Percentiles rank a stretch among this genome's conserved stretches.
These are phyloP conservation scores for Passalora sequoiae DNA, from an alignment of 2,329 filamentous ascomycete species.

Conservation along the genomic window DNA sequence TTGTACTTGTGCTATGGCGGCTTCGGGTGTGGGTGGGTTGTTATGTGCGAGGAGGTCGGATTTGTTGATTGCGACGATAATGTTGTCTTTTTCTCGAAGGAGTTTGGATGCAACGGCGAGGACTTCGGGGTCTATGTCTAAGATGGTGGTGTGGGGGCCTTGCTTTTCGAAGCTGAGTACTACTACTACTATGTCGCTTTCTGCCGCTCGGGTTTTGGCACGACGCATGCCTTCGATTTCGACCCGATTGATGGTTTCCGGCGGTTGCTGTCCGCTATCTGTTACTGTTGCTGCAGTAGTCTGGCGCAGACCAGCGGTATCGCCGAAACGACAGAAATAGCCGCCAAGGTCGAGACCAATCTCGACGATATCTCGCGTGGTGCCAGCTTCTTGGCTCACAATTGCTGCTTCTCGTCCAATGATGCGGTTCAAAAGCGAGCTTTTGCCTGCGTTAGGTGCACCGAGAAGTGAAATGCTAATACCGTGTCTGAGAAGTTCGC, in stretches of 20 bases:
- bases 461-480: slow-evolving; percentile 83
- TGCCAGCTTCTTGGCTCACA: slow-evolving; percentile 86
- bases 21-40: slow-evolving; percentile 6
- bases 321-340: slow-evolving; percentile 88
- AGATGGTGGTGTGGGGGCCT: slow-evolving; percentile 2
- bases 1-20: slow-evolving; percentile 31
- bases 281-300: slow-evolving; percentile 2
- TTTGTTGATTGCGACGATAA: slow-evolving; percentile 60
- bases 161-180: slow-evolving; percentile 65
- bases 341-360: slow-evolving; percentile 83
- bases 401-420: slow-evolving; percentile 93
- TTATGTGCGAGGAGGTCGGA: no score
- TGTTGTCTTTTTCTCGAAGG: slow-evolving; percentile 45
- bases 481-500: slow-evolving; percentile 76
- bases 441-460: slow-evolving; percentile 91
- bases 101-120: slow-evolving; percentile 50
- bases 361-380: slow-evolving; percentile 90
- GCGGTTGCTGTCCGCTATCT: slow-evolving; percentile 8
- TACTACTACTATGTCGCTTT: slow-evolving; percentile 80
- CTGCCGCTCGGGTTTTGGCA: slow-evolving; percentile 71
- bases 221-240: slow-evolving; percentile 88
- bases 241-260: slow-evolving; percentile 59
- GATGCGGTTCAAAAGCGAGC: slow-evolving; percentile 82
- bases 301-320: slow-evolving; percentile 78
- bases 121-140: slow-evolving; percentile 51